Percentiles rank a stretch among this genome's conserved stretches.
Conservation (phyloP, 1,284 basidiomycete genomes). For the Ustilago trichophora region DNA sequence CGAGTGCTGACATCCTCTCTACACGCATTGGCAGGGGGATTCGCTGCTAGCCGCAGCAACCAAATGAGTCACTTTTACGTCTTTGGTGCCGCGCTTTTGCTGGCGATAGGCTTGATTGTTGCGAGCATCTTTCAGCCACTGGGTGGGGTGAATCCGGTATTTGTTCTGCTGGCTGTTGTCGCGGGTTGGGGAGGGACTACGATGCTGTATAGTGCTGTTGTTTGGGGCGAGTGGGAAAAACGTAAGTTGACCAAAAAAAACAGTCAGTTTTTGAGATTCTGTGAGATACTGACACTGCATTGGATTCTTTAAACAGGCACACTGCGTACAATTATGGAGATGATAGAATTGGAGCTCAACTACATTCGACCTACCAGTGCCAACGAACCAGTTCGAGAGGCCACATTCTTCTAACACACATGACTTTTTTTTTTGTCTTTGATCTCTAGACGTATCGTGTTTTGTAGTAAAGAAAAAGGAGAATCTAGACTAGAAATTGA, state of each 20-base stretch:
- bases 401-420: constrained; percentile 32
- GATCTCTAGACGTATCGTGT: too few species aligned
- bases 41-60: constrained; percentile 18
- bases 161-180: constrained; percentile 44
- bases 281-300: too few species aligned
- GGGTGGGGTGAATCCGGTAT: constrained; percentile 29
- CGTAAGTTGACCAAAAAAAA: constrained; percentile 37
- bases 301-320: too few species aligned
- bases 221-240: constrained; percentile 65
- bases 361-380: constrained; percentile 13
- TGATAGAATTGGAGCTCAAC: constrained; percentile 44
- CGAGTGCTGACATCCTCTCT: constrained; percentile 31
- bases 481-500: too few species aligned
- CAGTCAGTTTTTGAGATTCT: too few species aligned
- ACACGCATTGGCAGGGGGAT: constrained; percentile 28
- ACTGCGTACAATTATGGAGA: constrained; percentile 47
- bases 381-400: constrained; percentile 36
- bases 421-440: too few species aligned
- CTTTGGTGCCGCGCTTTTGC: constrained; percentile 33
- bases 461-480: too few species aligned
- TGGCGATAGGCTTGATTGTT: constrained; percentile 34
- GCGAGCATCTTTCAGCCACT: constrained; percentile 40
- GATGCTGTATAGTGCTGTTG: constrained; percentile 58
- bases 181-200: constrained; percentile 60
- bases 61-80: constrained; percentile 40